Base-by-base conservation (phyloP, 179 eudicot species). In the Patellifolia procumbens region DNA sequence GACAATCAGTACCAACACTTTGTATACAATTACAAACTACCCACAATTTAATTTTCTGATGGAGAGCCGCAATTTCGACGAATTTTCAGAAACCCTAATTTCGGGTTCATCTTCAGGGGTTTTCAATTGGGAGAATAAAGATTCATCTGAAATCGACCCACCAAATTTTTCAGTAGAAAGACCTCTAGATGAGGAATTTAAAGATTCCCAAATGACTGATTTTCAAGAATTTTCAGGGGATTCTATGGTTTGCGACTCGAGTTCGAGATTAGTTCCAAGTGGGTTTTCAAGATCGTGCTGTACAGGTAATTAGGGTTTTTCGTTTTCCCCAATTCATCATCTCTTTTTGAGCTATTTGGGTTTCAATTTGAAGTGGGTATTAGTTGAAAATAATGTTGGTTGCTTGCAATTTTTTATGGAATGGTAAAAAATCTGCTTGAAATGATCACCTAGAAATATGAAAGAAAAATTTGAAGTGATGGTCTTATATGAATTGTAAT, bases 231-330 rank as follows among this genome's bases (percentile, higher is more conserved):
- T 80, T 35, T 32, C 58, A 12, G 80, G 72, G 13, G 93, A 89
- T 81, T 82, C 65, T 0, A 85, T 89, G 92, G 83, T 94, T 63
- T 94, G 98, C 65, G 85, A 89, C 79, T 70, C 89, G 2, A 81
- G 79, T 70, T 83, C 98, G 19, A 85, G 81, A 62, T 62, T 94
- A 49, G 75, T 92, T 37, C 82, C 83, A 15, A 73, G 46, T 71
- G 98, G 97, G 55, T 86, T 92, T 65, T 75, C 85, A 58, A 83
- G 69, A 81, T 81, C 88, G 13, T 69, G 72, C 68, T 88, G 82
- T 66, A 75, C 80, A 87, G 94, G 97, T 93, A n/a, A n/a, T n/a
- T 73, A 53, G 85, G 61, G 28, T 64, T 83, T 81, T 42, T 37
- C 58, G 16, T 15, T 35, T 46, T 20, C 55, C 16, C 64, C 1